phyloP scores from a whole-genome alignment of 148 eudicot species.

The Spergularia marina region DNA sequence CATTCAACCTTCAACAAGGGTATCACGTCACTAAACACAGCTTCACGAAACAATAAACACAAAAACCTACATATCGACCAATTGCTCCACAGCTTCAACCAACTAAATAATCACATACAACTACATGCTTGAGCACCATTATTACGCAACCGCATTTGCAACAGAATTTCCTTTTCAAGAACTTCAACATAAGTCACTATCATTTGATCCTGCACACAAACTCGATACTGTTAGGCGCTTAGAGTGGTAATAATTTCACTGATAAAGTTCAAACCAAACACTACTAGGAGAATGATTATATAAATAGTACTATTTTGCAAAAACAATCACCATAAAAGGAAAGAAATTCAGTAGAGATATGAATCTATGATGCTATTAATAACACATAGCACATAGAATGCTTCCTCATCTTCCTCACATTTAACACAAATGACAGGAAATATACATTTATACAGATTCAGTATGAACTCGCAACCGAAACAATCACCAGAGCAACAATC shows the following conservation, averaged over 20 bases:
- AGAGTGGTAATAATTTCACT: not conserved
- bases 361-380: not conserved
- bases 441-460: no score
- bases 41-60: conserved; percentile 6
- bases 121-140: conserved; percentile 19
- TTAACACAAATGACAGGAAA: not conserved
- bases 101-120: conserved; percentile 12
- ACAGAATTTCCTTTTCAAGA: conserved; percentile 14
- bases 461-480: no score
- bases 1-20: not conserved
- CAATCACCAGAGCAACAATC: no score
- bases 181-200: conserved; percentile 20
- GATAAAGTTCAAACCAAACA: conserved; percentile 5
- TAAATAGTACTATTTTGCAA: no score
- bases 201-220: conserved; percentile 23
- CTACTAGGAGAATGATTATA: not conserved
- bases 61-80: conserved; percentile 16
- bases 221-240: not conserved
- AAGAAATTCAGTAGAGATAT: not conserved
- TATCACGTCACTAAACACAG: conserved; percentile 1
- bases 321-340: not conserved
- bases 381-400: not conserved
- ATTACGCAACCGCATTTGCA: conserved; percentile 17
- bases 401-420: not conserved
- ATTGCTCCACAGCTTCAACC: conserved; percentile 12